Evolutionary conservation across 129 eudicot species (phyloP).

Genomic region (Tagetes patula): DNA sequence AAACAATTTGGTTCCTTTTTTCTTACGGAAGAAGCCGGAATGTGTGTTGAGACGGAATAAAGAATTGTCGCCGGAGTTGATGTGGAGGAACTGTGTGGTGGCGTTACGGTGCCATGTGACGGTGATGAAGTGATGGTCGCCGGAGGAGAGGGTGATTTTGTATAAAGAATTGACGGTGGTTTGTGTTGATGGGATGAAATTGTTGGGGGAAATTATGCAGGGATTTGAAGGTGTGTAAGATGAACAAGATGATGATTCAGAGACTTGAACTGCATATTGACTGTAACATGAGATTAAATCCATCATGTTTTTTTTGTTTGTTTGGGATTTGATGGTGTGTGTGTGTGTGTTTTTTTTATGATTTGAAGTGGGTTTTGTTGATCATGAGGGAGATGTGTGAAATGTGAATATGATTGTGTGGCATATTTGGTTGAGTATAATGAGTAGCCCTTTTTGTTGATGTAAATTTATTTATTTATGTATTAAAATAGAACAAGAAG

Average conservation of each 20-base stretch:
- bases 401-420: constrained; percentile 34
- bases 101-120: constrained; percentile 73
- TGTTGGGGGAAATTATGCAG: constrained; percentile 44
- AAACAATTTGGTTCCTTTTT: constrained; percentile 53
- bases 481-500: not conserved
- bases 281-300: constrained; percentile 79
- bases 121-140: constrained; percentile 46
- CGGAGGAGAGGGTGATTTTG: constrained; percentile 51
- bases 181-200: constrained; percentile 60
- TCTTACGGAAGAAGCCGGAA: constrained; percentile 71
- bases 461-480: not conserved
- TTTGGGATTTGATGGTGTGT: not conserved
- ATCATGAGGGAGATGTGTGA: not conserved
- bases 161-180: constrained; percentile 61
- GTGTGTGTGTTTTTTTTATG: not conserved
- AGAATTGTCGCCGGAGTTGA: constrained; percentile 51
- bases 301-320: constrained; percentile 48
- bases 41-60: constrained; percentile 67
- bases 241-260: constrained; percentile 72
- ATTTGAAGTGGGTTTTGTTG: constrained; percentile 11
- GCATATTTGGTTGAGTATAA: constrained; percentile 17
- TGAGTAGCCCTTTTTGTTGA: constrained; percentile 17
- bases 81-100: constrained; percentile 60
- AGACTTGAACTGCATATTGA: constrained; percentile 71
- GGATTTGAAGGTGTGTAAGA: constrained; percentile 36